phyloP scores from a whole-genome alignment of 371 early-diverging fungal genomes.

The Mortierella sp. region DNA sequence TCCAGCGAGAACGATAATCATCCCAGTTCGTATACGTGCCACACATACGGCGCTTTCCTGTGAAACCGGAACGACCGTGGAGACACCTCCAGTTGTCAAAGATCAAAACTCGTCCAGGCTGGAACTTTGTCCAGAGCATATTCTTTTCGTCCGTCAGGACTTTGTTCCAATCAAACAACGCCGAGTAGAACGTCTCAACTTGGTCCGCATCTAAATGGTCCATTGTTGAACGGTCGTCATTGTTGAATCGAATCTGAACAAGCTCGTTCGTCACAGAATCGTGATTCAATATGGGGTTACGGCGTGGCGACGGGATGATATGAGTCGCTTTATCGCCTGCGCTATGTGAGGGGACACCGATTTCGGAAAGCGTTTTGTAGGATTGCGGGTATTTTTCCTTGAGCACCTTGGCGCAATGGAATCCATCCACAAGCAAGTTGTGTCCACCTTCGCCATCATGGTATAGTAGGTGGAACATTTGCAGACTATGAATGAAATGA shows the following conservation, averaged over 20 bases:
- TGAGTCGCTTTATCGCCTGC: slow-evolving; percentile 83
- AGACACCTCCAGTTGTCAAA: slow-evolving; percentile 92
- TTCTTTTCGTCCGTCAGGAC: slow-evolving; percentile 69
- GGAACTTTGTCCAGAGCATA: slow-evolving; percentile 77
- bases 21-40: slow-evolving; percentile 89
- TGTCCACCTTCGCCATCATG: slow-evolving; percentile 84
- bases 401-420: slow-evolving; percentile 77
- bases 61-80: slow-evolving; percentile 86
- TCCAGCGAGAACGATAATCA: slow-evolving; percentile 78
- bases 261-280: slow-evolving; percentile 66
- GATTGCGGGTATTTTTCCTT: slow-evolving; percentile 69
- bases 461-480: slow-evolving; percentile 89
- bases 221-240: slow-evolving; percentile 85
- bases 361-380: slow-evolving; percentile 73
- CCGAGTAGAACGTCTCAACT: slow-evolving; percentile 78
- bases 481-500: slow-evolving; percentile 61
- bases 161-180: slow-evolving; percentile 79
- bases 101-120: slow-evolving; percentile 81
- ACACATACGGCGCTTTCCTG: slow-evolving; percentile 81
- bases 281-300: slow-evolving; percentile 77
- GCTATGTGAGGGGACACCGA: slow-evolving; percentile 77
- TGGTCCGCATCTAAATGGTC: slow-evolving; percentile 64
- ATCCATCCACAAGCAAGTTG: slow-evolving; percentile 89
- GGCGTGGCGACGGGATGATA: slow-evolving; percentile 77
- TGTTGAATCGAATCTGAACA: slow-evolving; percentile 88